Percentiles rank a stretch among this genome's conserved stretches.
Conservation (phyloP, 345 rosid genomes). For the Salix caprea region DNA sequence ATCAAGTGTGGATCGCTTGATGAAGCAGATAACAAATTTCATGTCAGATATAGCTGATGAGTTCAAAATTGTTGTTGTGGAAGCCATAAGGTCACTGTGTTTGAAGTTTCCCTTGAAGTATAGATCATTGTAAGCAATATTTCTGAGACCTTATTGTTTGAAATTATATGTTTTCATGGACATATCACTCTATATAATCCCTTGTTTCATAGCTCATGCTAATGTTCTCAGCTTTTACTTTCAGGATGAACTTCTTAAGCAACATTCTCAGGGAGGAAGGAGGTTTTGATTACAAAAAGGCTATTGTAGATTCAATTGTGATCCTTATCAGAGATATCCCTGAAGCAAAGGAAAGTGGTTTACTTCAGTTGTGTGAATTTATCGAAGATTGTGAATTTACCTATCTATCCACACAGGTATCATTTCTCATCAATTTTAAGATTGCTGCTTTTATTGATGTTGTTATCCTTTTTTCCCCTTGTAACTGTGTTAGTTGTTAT, state of each 20-base stretch:
- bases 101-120: slow-evolving; percentile 93
- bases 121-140: slow-evolving; percentile 74
- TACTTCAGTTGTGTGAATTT: slow-evolving; percentile 97
- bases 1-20: slow-evolving; percentile 93
- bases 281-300: slow-evolving; percentile 96
- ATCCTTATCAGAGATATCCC: slow-evolving; percentile 96
- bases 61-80: slow-evolving; percentile 97
- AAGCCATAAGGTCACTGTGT: slow-evolving; percentile 95
- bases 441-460: background rate
- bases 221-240: slow-evolving; percentile 18
- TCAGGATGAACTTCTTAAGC: slow-evolving; percentile 98
- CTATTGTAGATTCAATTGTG: slow-evolving; percentile 95
- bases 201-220: background rate
- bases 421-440: slow-evolving; percentile 1
- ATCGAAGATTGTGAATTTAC: slow-evolving; percentile 99
- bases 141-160: background rate
- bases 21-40: slow-evolving; percentile 98
- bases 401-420: slow-evolving; percentile 94
- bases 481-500: background rate
- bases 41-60: slow-evolving; percentile 99
- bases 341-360: slow-evolving; percentile 93
- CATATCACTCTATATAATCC: background rate
- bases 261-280: slow-evolving; percentile 99
- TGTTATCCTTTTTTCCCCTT: background rate
- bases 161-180: background rate